Percentiles rank a stretch among this genome's conserved stretches.
Evolutionary conservation across 805 yeast species (phyloP).

Genomic region (Candida boidinii): DNA sequence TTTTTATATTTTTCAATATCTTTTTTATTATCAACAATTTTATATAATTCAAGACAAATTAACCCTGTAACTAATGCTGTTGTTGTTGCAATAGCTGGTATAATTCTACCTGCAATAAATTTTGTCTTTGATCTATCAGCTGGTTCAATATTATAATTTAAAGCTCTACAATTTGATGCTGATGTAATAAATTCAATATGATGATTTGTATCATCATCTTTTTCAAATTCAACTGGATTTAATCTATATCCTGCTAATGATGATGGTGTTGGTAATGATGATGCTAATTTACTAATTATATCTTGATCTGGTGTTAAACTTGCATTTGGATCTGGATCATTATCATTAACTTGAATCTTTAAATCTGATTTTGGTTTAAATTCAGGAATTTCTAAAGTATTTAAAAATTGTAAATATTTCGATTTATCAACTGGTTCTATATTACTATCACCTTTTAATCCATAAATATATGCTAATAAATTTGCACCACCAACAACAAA

Average conservation of each 20-base stretch:
- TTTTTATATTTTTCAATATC: conserved; percentile 84
- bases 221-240: conserved; percentile 89
- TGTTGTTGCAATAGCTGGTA: conserved; percentile 98
- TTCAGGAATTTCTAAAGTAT: conserved; percentile 41
- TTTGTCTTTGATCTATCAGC: conserved; percentile 89
- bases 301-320: conserved; percentile 43
- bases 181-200: conserved; percentile 95
- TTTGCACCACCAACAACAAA: conserved; percentile 88
- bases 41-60: conserved; percentile 84
- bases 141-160: conserved; percentile 79
- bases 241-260: conserved; percentile 83
- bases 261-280: conserved; percentile 81
- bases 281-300: conserved; percentile 60
- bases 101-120: conserved; percentile 95
- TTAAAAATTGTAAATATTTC: conserved; percentile 46
- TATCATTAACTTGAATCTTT: conserved; percentile 76
- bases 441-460: conserved; percentile 67
- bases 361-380: conserved; percentile 72
- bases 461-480: conserved; percentile 83
- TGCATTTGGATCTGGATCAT: conserved; percentile 82
- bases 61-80: conserved; percentile 97
- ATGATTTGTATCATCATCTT: conserved; percentile 94
- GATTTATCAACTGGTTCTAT: conserved; percentile 38
- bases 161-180: conserved; percentile 93
- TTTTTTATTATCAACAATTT: conserved; percentile 69